Percentiles rank a stretch among this genome's conserved stretches.
Evolutionary conservation across 495 filamentous ascomycete species (phyloP).

Genomic region (Daldinia caldariorum): DNA sequence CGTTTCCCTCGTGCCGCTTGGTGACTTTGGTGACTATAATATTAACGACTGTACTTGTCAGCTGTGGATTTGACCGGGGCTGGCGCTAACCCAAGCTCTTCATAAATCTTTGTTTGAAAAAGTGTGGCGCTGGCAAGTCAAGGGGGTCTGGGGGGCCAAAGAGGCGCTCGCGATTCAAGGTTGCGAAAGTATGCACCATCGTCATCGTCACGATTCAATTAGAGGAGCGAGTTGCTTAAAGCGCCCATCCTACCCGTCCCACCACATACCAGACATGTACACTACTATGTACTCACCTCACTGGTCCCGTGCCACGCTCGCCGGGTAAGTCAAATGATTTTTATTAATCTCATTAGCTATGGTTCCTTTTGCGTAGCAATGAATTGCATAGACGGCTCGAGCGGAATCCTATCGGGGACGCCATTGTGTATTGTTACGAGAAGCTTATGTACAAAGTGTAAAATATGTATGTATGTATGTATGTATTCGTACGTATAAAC

Average conservation of each 20-base stretch:
- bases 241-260: constrained; percentile 24
- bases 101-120: constrained; percentile 20
- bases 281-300: constrained; percentile 8
- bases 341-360: constrained; percentile 21
- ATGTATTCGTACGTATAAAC: constrained; percentile 7
- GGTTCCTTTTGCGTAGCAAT: constrained; percentile 23
- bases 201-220: constrained; percentile 44
- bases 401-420: constrained; percentile 14
- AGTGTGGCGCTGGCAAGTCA: constrained; percentile 37
- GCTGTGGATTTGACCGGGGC: constrained; percentile 35
- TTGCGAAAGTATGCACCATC: constrained; percentile 33
- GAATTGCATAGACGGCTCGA: constrained; percentile 14
- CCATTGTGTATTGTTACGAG: constrained; percentile 5
- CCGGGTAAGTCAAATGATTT: constrained; percentile 36
- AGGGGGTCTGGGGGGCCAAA: constrained; percentile 23
- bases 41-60: constrained; percentile 23
- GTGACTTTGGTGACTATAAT: constrained; percentile 1
- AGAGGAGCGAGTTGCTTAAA: constrained; percentile 30
- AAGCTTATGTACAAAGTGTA: constrained; percentile 4
- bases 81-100: constrained; percentile 38
- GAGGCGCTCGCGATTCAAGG: constrained; percentile 31
- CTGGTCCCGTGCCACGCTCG: constrained; percentile 37
- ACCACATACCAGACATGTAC: constrained; percentile 24
- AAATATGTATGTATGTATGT: constrained; percentile 11
- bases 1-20: constrained; percentile 11